Evolutionary conservation across 2,329 filamentous ascomycete species (phyloP), one percentile per base, ranked within the genome.

Genomic region (Diaporthe eres): DNA sequence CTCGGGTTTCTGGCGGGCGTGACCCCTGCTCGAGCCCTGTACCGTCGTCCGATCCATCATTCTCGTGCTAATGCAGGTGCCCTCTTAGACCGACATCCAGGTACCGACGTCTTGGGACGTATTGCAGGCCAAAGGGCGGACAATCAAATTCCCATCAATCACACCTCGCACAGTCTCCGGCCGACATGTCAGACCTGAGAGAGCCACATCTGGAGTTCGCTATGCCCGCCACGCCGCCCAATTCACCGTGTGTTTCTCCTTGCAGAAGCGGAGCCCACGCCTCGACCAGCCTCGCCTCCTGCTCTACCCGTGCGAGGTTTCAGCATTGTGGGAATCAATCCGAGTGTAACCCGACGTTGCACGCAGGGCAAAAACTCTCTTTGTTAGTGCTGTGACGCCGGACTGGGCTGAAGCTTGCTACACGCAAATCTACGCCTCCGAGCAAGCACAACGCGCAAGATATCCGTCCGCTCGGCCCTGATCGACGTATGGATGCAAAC

Each of bases 91-190:
- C 58, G 61, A 55, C 58, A 44, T 34, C 71, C 49, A 73, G 71
- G 39, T 71, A 75, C 74, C 74, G 74, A 72, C 74, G 72, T 67
- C 70, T 51, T 60, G 74, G 74, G 55, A 75, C 63, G 70, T 68
- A 49, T 51, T 61, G 17, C 70, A 65, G 55, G 61, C 55, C 37
- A 31, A 53, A 44, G 15, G 28, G 6, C 76, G 76, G 76, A 63
- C 39, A 73, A 75, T 53, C 71, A 19, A 71, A 61, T 74, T 75
- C 70, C 76, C 76, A 75, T 74, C 76, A 77, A 77, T 74, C 70
- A 74, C 7, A 15, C 39, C 31, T 39, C 49, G 49, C 31, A 13
- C 8, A 65, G 25, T 7, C 6, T 25, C 19, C 58, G 58, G 28
- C 47, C 47, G 37, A 57, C 19, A 25, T 42, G n/a, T 39, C 15